Evolutionary conservation across 1,284 basidiomycete species (phyloP).

Genomic region (Ceratobasidium sp.): DNA sequence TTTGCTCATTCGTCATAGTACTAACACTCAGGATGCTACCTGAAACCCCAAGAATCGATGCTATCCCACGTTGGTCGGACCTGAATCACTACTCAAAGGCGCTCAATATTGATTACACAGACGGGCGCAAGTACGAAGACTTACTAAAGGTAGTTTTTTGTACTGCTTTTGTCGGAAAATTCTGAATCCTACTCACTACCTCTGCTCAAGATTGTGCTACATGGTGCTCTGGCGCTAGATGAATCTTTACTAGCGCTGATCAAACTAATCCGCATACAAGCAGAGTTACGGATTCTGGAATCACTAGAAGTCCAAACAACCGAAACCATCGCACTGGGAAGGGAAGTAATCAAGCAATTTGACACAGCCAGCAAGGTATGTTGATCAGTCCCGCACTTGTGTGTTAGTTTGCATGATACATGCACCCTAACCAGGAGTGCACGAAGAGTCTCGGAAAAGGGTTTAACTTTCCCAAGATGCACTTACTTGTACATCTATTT

Average conservation of each 20-base stretch:
- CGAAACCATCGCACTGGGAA: neutral
- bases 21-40: neutral
- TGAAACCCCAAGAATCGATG: neutral
- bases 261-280: neutral
- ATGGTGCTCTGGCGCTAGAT: neutral
- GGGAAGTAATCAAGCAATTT: neutral
- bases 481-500: neutral
- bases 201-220: neutral
- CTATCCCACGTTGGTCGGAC: neutral
- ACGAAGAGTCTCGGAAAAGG: neutral
- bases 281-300: neutral
- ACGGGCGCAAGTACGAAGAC: slow-evolving; percentile 4
- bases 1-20: too few relatives aligned
- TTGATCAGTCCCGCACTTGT: neutral
- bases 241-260: neutral
- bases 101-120: neutral
- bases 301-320: neutral
- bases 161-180: too few relatives aligned
- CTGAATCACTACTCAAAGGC: neutral
- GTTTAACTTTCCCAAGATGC: slow-evolving; percentile 7
- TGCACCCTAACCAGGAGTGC: neutral
- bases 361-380: neutral
- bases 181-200: too few relatives aligned
- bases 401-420: neutral
- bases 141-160: neutral